phyloP scores from a whole-genome alignment of 805 yeast species.

The Cyberlindnera nakhonratchasimensis region DNA sequence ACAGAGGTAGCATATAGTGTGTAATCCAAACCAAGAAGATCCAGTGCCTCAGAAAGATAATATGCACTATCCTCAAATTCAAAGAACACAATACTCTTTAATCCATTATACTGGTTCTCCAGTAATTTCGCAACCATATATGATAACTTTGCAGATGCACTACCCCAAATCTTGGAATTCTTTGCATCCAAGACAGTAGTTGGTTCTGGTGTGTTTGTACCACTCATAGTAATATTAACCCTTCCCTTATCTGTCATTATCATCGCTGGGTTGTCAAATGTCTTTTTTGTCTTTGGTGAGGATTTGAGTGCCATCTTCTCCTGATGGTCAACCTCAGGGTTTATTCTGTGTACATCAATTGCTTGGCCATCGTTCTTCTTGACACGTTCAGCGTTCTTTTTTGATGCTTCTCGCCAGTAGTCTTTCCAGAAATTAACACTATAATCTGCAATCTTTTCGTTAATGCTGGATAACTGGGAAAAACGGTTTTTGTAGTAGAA shows the following conservation, averaged over 20 bases:
- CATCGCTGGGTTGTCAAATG: constrained; percentile 11
- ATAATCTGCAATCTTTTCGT: constrained; percentile 31
- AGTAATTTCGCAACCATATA: constrained; percentile 52
- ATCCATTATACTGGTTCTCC: constrained; percentile 44
- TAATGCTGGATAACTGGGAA: constrained; percentile 31
- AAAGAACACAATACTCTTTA: constrained; percentile 61
- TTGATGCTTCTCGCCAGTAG: constrained; percentile 46
- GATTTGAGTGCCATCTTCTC: constrained; percentile 17
- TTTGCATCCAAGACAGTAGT: background rate
- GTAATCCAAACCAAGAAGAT: constrained; percentile 56
- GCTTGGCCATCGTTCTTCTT: constrained; percentile 36
- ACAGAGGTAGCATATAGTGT: constrained; percentile 63
- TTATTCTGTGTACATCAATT: constrained; percentile 29
- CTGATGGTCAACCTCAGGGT: constrained; percentile 24
- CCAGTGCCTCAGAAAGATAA: constrained; percentile 61
- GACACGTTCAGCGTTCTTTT: constrained; percentile 36
- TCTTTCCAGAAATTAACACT: constrained; percentile 48
- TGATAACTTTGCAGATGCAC: constrained; percentile 61
- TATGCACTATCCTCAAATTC: constrained; percentile 72
- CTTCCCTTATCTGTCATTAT: constrained; percentile 13
- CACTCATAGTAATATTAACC: constrained; percentile 7
- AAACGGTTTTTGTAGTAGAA: constrained; percentile 53
- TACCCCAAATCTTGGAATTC: constrained; percentile 45
- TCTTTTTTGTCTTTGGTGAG: constrained; percentile 13
- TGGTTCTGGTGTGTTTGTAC: constrained; percentile 13